A percentile compares a stretch with the other conserved stretches of the same genome.
These are phyloP conservation scores for Corymbia citriodora DNA, from an alignment of 441 rosid genomes.

Conservation along the genomic window DNA sequence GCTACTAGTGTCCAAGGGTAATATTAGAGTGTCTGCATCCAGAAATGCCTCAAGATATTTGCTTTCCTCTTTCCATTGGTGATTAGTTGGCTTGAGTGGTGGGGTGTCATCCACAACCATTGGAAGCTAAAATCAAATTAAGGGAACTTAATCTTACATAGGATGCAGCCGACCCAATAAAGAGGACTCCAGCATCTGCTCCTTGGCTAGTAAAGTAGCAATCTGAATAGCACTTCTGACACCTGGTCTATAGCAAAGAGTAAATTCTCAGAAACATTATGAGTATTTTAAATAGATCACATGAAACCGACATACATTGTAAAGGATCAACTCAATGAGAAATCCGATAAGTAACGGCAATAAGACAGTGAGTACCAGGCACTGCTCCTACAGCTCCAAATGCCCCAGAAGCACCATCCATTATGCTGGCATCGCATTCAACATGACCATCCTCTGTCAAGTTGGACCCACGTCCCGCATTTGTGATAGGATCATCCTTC, in stretches of 20 bases:
- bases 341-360: background rate
- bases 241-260: constrained; percentile 68
- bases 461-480: constrained; percentile 95
- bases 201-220: constrained; percentile 71
- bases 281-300: background rate
- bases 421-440: constrained; percentile 90
- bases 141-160: constrained; percentile 42
- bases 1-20: background rate
- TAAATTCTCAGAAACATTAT: constrained; percentile 23
- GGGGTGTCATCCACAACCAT: background rate
- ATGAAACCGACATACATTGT: background rate
- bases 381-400: constrained; percentile 98
- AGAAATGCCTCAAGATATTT: background rate
- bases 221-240: constrained; percentile 79
- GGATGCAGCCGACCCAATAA: constrained; percentile 89
- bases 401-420: constrained; percentile 81
- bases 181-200: constrained; percentile 60
- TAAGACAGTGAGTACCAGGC: constrained; percentile 43
- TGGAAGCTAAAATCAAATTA: background rate
- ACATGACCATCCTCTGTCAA: constrained; percentile 83
- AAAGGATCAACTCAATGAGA: background rate
- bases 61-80: background rate
- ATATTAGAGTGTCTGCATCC: background rate
- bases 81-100: background rate
- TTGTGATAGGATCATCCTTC: constrained; percentile 83